Base-by-base conservation (phyloP, 2,329 filamentous ascomycete genomes). In the Colletotrichum viniferum region DNA sequence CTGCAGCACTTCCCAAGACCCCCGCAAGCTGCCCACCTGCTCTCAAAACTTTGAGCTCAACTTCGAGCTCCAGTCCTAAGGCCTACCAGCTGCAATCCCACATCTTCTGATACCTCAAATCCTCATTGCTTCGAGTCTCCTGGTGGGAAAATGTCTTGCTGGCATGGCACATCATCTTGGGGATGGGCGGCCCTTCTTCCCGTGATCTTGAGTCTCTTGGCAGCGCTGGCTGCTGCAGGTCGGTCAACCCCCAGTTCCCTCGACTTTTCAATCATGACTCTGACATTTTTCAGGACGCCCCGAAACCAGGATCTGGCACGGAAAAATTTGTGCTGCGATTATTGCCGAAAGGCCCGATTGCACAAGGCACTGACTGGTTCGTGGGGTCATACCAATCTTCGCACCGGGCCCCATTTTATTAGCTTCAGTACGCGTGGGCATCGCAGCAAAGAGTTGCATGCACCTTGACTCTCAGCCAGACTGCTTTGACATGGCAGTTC, bases 51-150 rank as follows among this genome's bases (percentile, higher is more conserved):
- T 48, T 13, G 43, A 21, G n/a, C 43, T 13, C 43, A 7, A 21
- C n/a, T 48, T 48, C n/a, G 5, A 21, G n/a, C 10, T 21, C 10
- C 43, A 0, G 43, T 48, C 3, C n/a, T 3, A 4, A 21, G 43
- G 0, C 3, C 43, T 13, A 21, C 3, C n/a, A 43, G 18, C 38
- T 43, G 9, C 38, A n/a, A 21, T 13, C 10, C n/a, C 43, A 13
- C 1, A 7, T 48, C 1, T 7, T 3, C n/a, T 21, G 1, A 3
- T 48, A 0, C 43, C 43, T 48, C n/a, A 21, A 21, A n/a, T 3
- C n/a, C 4, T 2, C 43, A 21, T 48, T 48, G 3, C 5, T 13
- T 48, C 10, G 2, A 48, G 43, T 13, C n/a, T 48, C 5, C 5
- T 4, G 5, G 3, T n/a, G 4, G n/a, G n/a, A 21, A 21, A 48